These are phyloP conservation scores for Arthroderma sp. DNA, from an alignment of 2,329 filamentous ascomycete species.

Conservation along the genomic window DNA sequence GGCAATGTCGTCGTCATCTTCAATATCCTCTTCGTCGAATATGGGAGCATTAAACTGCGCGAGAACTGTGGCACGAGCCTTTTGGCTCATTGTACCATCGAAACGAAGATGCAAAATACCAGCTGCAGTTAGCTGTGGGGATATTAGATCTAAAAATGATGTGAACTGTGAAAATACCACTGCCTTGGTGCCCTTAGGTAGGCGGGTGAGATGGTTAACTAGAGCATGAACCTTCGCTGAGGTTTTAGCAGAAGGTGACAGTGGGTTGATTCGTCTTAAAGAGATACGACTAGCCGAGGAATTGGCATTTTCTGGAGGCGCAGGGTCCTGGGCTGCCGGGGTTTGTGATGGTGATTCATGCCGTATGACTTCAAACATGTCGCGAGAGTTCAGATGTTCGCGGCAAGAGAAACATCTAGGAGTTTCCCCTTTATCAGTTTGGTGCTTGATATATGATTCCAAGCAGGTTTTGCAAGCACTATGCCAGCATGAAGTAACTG, in stretches of 20 bases:
- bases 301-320: conserved; percentile 12
- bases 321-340: conserved; percentile 17
- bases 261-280: conserved; percentile 48
- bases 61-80: conserved; percentile 66
- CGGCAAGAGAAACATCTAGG: conserved; percentile 88
- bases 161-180: conserved; percentile 98
- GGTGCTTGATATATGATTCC: conserved; percentile 78
- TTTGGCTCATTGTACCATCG: conserved; percentile 82
- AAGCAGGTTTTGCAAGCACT: conserved; percentile 90
- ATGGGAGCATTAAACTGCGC: conserved; percentile 51
- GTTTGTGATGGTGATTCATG: conserved; percentile 40
- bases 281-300: conserved; percentile 42
- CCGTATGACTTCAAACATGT: conserved; percentile 84
- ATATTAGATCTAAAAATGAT: conserved; percentile 84
- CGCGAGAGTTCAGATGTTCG: conserved; percentile 64
- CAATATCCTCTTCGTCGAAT: conserved; percentile 25
- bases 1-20: conserved; percentile 19
- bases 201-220: conserved; percentile 57
- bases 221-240: conserved; percentile 82
- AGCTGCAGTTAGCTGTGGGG: conserved; percentile 59
- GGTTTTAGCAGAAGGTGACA: conserved; percentile 45
- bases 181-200: conserved; percentile 66
- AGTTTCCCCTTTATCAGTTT: conserved; percentile 60
- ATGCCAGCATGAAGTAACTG: conserved; percentile 95
- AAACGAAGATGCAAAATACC: conserved; percentile 75